Evolutionary conservation across 148 eudicot genomes (phyloP).

Genomic region (Euryodendron excelsum): DNA sequence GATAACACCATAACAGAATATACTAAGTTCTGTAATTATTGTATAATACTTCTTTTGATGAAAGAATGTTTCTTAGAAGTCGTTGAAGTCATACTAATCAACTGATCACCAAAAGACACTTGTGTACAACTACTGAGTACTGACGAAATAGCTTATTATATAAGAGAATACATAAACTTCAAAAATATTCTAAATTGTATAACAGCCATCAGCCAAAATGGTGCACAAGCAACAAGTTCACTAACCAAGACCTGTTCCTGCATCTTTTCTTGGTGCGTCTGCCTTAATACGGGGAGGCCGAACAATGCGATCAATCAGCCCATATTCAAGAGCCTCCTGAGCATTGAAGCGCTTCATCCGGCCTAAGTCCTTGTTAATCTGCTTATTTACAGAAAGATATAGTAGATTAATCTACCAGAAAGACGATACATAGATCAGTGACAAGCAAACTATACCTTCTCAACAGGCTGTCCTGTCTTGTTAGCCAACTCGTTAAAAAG

Average conservation of each 20-base stretch:
- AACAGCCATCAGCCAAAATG: background rate
- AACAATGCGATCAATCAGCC: constrained; percentile 77
- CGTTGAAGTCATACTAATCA: background rate
- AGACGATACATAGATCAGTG: background rate
- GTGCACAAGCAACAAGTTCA: constrained; percentile 13
- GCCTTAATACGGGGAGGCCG: constrained; percentile 64
- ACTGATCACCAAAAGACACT: background rate
- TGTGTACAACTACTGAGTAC: background rate
- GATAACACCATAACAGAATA: background rate
- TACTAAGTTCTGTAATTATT: background rate
- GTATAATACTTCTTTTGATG: background rate
- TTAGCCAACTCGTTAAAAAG: constrained; percentile 71
- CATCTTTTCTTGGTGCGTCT: constrained; percentile 55
- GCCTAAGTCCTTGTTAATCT: constrained; percentile 73
- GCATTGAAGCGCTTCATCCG: constrained; percentile 61
- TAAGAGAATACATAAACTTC: background rate
- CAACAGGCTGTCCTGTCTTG: constrained; percentile 83
- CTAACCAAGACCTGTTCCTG: constrained; percentile 69
- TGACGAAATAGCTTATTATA: background rate
- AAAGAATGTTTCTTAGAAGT: background rate
- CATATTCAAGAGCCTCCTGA: constrained; percentile 84
- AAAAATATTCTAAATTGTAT: constrained; percentile 3
- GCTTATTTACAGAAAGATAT: constrained; percentile 25
- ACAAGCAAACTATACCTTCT: constrained; percentile 47
- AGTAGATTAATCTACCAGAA: background rate